phyloP scores from a whole-genome alignment of 2,329 filamentous ascomycete genomes.

The Neonectria hederae region DNA sequence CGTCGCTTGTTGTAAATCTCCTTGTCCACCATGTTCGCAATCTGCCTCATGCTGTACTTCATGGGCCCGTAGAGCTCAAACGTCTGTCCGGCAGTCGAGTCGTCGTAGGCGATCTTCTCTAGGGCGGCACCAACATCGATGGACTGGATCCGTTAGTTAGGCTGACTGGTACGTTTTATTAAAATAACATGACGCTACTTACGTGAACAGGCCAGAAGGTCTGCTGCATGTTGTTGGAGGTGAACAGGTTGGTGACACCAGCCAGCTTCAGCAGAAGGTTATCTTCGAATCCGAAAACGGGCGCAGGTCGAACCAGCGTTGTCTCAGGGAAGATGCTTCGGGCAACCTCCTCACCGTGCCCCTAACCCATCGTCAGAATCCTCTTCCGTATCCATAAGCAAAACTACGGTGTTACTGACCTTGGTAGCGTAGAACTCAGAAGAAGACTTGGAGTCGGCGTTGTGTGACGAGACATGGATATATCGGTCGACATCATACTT shows the following conservation, averaged over 20 bases:
- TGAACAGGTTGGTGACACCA: conserved; percentile 81
- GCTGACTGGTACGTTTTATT: background rate
- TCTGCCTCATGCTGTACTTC: conserved; percentile 89
- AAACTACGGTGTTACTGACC: conserved; percentile 56
- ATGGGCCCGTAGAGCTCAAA: conserved; percentile 95
- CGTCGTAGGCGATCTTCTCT: conserved; percentile 90
- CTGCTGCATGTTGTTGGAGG: conserved; percentile 93
- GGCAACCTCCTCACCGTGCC: conserved; percentile 81
- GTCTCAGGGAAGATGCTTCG: conserved; percentile 95
- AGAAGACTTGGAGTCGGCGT: conserved; percentile 79
- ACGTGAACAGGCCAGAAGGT: conserved; percentile 92
- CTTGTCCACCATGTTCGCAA: conserved; percentile 85
- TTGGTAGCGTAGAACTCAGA: conserved; percentile 95
- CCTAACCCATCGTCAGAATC: conserved; percentile 57
- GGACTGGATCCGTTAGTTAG: conserved; percentile 59
- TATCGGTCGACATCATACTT: conserved; percentile 99
- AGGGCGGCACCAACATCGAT: conserved; percentile 91
- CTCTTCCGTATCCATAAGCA: background rate
- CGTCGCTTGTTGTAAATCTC: conserved; percentile 91
- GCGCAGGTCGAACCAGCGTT: conserved; percentile 93
- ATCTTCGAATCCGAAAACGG: conserved; percentile 95
- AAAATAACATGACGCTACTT: conserved; percentile 41
- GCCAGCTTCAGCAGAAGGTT: conserved; percentile 88
- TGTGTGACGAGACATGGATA: conserved; percentile 96
- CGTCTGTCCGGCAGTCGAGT: conserved; percentile 88